Evolutionary conservation across 345 rosid genomes (phyloP).

Genomic region (thale cress (Arabidopsis thaliana)): DNA sequence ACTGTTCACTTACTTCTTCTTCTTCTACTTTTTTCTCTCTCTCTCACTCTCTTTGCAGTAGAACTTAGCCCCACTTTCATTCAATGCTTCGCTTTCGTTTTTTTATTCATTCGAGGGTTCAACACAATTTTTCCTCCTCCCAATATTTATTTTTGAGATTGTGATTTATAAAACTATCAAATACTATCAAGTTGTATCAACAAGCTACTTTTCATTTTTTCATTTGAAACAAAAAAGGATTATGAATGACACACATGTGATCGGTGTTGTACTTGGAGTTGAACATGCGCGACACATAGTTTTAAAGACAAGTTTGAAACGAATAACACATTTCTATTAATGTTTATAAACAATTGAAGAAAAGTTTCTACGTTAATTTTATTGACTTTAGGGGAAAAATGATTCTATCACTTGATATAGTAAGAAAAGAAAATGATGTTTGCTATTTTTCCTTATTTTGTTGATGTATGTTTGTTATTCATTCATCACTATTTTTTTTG

Average conservation of each 20-base stretch:
- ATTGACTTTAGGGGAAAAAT: neutral
- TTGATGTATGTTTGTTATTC: too few relatives aligned
- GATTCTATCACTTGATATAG: neutral
- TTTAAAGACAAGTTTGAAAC: neutral
- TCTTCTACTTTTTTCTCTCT: neutral
- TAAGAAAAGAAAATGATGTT: neutral
- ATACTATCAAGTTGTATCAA: neutral
- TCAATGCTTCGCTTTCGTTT: constrained; percentile 37
- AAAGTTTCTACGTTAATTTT: neutral
- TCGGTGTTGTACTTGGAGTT: neutral
- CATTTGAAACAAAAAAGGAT: neutral
- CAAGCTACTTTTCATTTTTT: neutral
- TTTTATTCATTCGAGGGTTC: constrained; percentile 17
- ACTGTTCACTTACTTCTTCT: constrained; percentile 19
- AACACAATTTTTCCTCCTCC: constrained; percentile 11
- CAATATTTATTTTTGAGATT: constrained; percentile 16
- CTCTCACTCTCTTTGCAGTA: constrained; percentile 7
- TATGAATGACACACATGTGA: constrained; percentile 8
- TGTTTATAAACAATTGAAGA: too few relatives aligned
- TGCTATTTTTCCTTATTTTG: neutral
- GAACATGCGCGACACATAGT: neutral
- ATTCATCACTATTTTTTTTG: too few relatives aligned
- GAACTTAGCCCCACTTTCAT: constrained; percentile 27
- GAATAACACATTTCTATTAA: neutral
- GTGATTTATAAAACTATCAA: constrained; percentile 22